A percentile compares a stretch with the other conserved stretches of the same genome.
Evolutionary conservation across 2,329 filamentous ascomycete species (phyloP).

Genomic region (Phoma sp.): DNA sequence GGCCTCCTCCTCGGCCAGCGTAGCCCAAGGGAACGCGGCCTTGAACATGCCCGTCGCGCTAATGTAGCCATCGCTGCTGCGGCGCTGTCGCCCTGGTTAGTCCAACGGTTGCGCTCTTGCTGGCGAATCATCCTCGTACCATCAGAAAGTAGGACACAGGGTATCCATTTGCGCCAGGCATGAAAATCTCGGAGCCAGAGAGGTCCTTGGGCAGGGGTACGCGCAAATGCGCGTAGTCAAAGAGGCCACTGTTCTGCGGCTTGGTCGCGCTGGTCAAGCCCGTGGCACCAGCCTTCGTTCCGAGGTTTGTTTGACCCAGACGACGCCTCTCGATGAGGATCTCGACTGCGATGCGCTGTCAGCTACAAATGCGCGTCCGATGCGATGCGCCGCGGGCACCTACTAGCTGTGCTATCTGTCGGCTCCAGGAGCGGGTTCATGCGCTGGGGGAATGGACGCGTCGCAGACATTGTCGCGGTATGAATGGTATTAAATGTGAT

Average conservation of each 20-base stretch:
- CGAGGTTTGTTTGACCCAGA: slow-evolving; percentile 89
- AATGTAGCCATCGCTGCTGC: slow-evolving; percentile 82
- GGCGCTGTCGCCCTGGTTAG: slow-evolving; percentile 61
- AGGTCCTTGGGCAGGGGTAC: slow-evolving; percentile 92
- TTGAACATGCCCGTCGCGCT: slow-evolving; percentile 94
- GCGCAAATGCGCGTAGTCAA: slow-evolving; percentile 95
- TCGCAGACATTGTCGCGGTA: slow-evolving; percentile 39
- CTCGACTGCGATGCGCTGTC: slow-evolving; percentile 48
- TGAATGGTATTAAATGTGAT: slow-evolving; percentile 20
- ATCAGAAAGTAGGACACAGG: slow-evolving; percentile 97
- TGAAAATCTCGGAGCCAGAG: slow-evolving; percentile 87
- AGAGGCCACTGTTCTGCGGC: slow-evolving; percentile 75
- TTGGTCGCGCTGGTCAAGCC: slow-evolving; percentile 74
- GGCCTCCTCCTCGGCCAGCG: slow-evolving; percentile 71
- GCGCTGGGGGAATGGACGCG: slow-evolving; percentile 62
- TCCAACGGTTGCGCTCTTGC: slow-evolving; percentile 18
- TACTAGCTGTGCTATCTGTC: slow-evolving; percentile 69
- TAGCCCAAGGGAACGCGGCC: slow-evolving; percentile 81
- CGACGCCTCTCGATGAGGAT: slow-evolving; percentile 80
- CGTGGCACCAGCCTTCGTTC: slow-evolving; percentile 78
- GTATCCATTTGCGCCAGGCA: slow-evolving; percentile 64
- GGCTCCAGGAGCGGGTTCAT: slow-evolving; percentile 70
- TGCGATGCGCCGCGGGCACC: slow-evolving; percentile 45
- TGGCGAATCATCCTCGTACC: slow-evolving; percentile 54
- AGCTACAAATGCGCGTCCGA: slow-evolving; percentile 33